Base-by-base conservation (phyloP, 306 rosid genomes). In the Casuarina cunninghamiana region DNA sequence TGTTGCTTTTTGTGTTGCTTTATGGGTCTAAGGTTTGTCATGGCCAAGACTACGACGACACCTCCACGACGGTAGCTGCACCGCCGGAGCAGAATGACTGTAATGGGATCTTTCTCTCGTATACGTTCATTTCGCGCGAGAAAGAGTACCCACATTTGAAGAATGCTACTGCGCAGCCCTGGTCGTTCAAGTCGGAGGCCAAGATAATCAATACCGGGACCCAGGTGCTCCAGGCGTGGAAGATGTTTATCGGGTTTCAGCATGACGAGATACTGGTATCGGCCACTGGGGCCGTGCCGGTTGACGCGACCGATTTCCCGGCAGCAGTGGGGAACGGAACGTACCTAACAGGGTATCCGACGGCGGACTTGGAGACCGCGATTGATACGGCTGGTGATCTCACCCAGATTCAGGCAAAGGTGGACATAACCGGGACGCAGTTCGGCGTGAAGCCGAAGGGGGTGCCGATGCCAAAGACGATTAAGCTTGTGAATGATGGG, bases 401-500 rank as follows among this genome's bases (percentile, higher is more conserved):
- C 2, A 50, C 45, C 1, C 91, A 89, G 84, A 95, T 95, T 84
- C 71, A 79, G 46, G 91, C 83, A 2, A 84, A 11, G 71, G 32
- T 93, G 57, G 11, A 21, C 32, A 41, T 95, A 5, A 75, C 13
- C 0, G 99, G 99, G 1, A 83, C 97, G 0, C 84, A 80, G 72
- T 95, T 95, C 21, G 99, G 99, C 3, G 74, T 87, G 19, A 87
- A 80, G 21, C 51, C 74, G 0, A 72, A 35, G 0, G 77, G 83
- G 0, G 75, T 65, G 1, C 99, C 99, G 0, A 82, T 95, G 99
- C 99, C 99, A 2, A 95, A 86, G 84, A 82, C 91, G 10, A 86
- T 95, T 16, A 76, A 48, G 44, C 93, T 95, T 0, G 83, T 43
- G 17, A 93, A 93, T 37, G 97, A 93, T 60, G 99, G 99, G 3